Conservation (phyloP, 345 rosid genomes). For the Citrus cavaleriei region DNA sequence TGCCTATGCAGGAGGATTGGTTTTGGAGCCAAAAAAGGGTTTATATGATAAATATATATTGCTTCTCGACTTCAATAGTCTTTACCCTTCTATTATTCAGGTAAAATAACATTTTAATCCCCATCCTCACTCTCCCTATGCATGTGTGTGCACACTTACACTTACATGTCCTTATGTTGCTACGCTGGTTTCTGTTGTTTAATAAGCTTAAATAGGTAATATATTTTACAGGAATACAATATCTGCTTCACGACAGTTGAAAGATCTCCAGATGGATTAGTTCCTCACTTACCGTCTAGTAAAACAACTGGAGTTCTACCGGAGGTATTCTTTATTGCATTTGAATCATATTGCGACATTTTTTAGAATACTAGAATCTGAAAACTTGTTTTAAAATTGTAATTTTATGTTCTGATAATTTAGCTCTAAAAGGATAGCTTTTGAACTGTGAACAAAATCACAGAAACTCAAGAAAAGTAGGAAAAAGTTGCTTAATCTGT, state of each 20-base stretch:
- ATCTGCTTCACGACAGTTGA: slow-evolving; percentile 96
- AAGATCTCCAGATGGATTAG: slow-evolving; percentile 69
- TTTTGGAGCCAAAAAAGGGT: slow-evolving; percentile 96
- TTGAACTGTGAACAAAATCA: not conserved
- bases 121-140: slow-evolving; percentile 4
- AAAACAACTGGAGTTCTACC: slow-evolving; percentile 83
- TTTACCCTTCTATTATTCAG: slow-evolving; percentile 98
- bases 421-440: not conserved
- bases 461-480: not conserved
- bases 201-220: slow-evolving; percentile 7
- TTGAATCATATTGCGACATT: not conserved
- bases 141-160: not conserved
- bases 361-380: not conserved
- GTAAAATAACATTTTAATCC: slow-evolving; percentile 33
- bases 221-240: slow-evolving; percentile 76
- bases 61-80: slow-evolving; percentile 97
- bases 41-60: slow-evolving; percentile 88
- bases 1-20: slow-evolving; percentile 91
- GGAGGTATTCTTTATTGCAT: slow-evolving; percentile 48
- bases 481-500: not conserved
- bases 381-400: not conserved
- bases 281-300: slow-evolving; percentile 67
- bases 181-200: not conserved
- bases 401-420: not conserved
- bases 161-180: not conserved